These are phyloP conservation scores for Tetrahymena thermophila DNA, from an alignment of 73 alveolate species.

Conservation along the genomic window DNA sequence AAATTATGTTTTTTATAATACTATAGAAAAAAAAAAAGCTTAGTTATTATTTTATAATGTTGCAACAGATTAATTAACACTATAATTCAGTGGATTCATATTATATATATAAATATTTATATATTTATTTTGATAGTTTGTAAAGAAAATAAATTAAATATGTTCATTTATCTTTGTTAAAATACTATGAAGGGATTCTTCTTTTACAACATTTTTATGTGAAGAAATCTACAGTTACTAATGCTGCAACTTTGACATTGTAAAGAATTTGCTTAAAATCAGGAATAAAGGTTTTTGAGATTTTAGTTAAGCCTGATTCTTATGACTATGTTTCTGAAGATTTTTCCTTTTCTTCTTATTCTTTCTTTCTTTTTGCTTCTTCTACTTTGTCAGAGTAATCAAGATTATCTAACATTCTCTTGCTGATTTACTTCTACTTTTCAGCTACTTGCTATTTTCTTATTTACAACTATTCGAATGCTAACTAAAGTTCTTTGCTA, in stretches of 20 bases:
- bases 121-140: no score
- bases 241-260: not conserved
- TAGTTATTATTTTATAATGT: no score
- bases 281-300: not conserved
- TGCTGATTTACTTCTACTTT: not conserved
- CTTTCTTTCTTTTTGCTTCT: not conserved
- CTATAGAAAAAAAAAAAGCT: no score
- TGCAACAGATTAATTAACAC: no score
- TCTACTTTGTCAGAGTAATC: not conserved
- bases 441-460: not conserved
- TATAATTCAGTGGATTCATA: no score
- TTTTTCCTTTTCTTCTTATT: not conserved
- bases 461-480: not conserved
- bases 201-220: not conserved
- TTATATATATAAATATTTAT: no score
- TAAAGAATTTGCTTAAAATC: not conserved
- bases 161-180: not conserved
- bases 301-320: not conserved
- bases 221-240: not conserved
- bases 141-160: not conserved
- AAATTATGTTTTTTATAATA: no score
- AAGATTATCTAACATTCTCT: not conserved
- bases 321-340: not conserved
- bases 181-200: not conserved
- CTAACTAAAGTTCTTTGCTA: not conserved